Percentiles rank a stretch among this genome's conserved stretches.
phyloP scores from a whole-genome alignment of 78 protist genomes.

The Speleostelium caveatum region DNA sequence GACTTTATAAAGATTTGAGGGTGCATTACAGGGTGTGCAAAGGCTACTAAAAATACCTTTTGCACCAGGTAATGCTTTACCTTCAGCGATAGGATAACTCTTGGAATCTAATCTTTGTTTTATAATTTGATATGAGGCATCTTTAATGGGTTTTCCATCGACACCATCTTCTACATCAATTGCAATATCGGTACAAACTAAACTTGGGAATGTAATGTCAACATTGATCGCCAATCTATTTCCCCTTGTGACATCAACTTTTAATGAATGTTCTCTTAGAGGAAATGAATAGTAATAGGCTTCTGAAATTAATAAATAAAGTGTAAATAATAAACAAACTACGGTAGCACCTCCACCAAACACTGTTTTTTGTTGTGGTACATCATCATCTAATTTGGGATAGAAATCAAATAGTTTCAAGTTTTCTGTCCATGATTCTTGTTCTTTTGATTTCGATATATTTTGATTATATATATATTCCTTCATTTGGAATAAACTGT shows the following conservation, averaged over 20 bases:
- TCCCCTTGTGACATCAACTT: slow-evolving; percentile 58
- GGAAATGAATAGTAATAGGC: slow-evolving; percentile 60
- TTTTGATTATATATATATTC: too few species aligned
- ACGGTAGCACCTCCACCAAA: slow-evolving; percentile 52
- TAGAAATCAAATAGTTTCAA: slow-evolving; percentile 67
- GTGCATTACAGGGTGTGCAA: slow-evolving; percentile 9
- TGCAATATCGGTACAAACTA: slow-evolving; percentile 56
- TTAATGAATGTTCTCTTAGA: slow-evolving; percentile 55
- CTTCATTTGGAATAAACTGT: too few species aligned
- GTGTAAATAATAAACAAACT: slow-evolving; percentile 25
- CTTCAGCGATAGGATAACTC: slow-evolving; percentile 31
- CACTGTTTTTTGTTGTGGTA: slow-evolving; percentile 44
- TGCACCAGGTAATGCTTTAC: slow-evolving; percentile 23
- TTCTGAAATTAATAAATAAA: slow-evolving; percentile 41
- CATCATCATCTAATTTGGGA: slow-evolving; percentile 62
- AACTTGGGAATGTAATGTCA: slow-evolving; percentile 47
- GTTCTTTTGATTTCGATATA: too few species aligned
- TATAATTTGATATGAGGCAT: slow-evolving; percentile 54
- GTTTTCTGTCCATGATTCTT: slow-evolving; percentile 16
- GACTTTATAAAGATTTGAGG: too few species aligned
- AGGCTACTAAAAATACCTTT: slow-evolving; percentile 27
- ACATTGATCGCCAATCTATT: slow-evolving; percentile 40
- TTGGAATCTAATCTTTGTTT: slow-evolving; percentile 33
- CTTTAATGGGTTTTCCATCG: slow-evolving; percentile 67
- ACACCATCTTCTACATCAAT: slow-evolving; percentile 63